Conservation (phyloP, 2,329 filamentous ascomycete genomes). For the Hortaea sp. region DNA sequence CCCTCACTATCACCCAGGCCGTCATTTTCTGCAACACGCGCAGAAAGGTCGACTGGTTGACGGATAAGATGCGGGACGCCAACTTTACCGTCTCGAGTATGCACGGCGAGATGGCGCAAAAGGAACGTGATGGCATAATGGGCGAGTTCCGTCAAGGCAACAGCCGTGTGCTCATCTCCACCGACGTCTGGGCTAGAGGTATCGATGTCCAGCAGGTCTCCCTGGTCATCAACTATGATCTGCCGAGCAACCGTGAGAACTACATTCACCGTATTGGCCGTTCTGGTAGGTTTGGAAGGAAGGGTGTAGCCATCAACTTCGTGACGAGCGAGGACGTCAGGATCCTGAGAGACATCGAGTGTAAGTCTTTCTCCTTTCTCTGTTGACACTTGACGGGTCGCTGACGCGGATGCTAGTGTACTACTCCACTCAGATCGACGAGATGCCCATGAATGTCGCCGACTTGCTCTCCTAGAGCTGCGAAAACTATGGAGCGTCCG, state of each 20-base stretch:
- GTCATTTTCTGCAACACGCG: constrained; percentile 99
- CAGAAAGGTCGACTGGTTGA: constrained; percentile 98
- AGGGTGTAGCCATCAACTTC: constrained; percentile 99
- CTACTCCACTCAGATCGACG: constrained; percentile 93
- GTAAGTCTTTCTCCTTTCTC: constrained; percentile 41
- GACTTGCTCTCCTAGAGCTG: constrained; percentile 25
- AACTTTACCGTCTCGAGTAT: constrained; percentile 98
- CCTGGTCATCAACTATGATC: constrained; percentile 97
- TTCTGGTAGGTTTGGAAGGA: constrained; percentile 89
- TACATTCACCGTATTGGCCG: constrained; percentile 98
- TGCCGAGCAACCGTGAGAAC: constrained; percentile 97
- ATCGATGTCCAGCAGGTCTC: constrained; percentile 99
- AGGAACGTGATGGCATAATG: constrained; percentile 98
- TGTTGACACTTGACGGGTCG: not conserved
- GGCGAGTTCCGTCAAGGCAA: constrained; percentile 96
- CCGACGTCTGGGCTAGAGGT: constrained; percentile 94
- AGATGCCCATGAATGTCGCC: constrained; percentile 86
- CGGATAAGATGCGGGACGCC: constrained; percentile 97
- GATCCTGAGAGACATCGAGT: constrained; percentile 92
- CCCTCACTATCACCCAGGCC: constrained; percentile 93
- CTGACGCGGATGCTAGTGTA: constrained; percentile 49
- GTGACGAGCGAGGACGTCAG: constrained; percentile 96
- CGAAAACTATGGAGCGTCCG: not conserved
- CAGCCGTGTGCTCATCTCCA: constrained; percentile 90
- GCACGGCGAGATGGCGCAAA: constrained; percentile 99